phyloP scores from a whole-genome alignment of 2,329 filamentous ascomycete genomes.

The Fusarium falciforme region DNA sequence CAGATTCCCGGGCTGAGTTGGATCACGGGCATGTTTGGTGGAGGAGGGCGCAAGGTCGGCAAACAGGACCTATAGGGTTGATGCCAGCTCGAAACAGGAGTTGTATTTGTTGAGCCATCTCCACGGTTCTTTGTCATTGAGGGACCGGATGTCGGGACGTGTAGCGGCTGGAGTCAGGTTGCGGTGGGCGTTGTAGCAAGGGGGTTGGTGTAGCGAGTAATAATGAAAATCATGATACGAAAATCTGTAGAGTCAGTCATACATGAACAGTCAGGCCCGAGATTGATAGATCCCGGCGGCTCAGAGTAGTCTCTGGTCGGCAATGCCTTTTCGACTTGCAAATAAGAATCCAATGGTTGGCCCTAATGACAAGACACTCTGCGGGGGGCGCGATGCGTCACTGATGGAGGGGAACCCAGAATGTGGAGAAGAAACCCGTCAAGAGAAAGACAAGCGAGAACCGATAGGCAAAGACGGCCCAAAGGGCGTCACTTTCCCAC shows the following conservation, averaged over 20 bases:
- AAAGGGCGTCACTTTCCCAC: conserved; percentile 9
- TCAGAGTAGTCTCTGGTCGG: background rate
- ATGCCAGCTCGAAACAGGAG: background rate
- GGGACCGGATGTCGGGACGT: background rate
- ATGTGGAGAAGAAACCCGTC: conserved; percentile 19
- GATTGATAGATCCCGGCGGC: background rate
- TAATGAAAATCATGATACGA: conserved; percentile 12
- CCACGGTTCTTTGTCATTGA: background rate
- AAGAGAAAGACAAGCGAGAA: conserved; percentile 11
- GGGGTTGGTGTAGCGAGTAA: background rate
- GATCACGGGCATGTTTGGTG: conserved; percentile 46
- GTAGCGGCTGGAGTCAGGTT: background rate
- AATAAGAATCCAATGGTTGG: conserved; percentile 26
- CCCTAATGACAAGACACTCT: background rate
- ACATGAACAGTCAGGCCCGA: background rate
- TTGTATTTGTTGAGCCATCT: background rate
- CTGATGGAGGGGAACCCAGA: conserved; percentile 6
- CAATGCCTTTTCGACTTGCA: conserved; percentile 8
- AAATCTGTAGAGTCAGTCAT: background rate
- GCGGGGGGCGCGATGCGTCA: background rate
- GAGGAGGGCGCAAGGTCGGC: conserved; percentile 14
- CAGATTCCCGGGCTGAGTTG: conserved; percentile 54
- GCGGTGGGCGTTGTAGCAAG: background rate
- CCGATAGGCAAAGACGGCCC: background rate
- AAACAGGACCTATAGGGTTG: conserved; percentile 37